Evolutionary conservation across 768 basidiomycete species (phyloP).

Genomic region (Paxillus involutus): DNA sequence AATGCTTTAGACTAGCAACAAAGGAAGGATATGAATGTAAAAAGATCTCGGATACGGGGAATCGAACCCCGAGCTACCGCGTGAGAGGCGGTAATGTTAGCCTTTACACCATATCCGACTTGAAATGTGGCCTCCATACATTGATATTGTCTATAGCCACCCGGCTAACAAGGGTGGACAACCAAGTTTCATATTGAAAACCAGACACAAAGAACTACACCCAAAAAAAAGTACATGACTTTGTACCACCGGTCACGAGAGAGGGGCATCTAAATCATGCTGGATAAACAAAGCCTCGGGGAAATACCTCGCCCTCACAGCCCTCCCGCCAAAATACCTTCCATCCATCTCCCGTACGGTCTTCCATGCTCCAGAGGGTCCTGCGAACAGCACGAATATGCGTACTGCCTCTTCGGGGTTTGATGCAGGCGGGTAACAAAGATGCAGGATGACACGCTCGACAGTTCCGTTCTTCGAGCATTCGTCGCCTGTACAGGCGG

Average conservation of each 20-base stretch:
- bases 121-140: too few species aligned
- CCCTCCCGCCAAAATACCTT: conserved; percentile 85
- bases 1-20: too few species aligned
- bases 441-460: conserved; percentile 84
- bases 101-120: too few species aligned
- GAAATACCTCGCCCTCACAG: conserved; percentile 82
- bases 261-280: conserved; percentile 47
- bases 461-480: conserved; percentile 91
- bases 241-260: conserved; percentile 11
- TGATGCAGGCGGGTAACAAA: conserved; percentile 62
- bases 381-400: conserved; percentile 89
- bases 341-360: conserved; percentile 93
- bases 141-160: too few species aligned
- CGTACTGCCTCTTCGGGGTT: conserved; percentile 82
- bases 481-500: conserved; percentile 65
- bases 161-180: too few species aligned
- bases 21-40: too few species aligned
- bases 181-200: not conserved
- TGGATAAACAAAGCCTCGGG: conserved; percentile 56
- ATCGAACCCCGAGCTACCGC: conserved; percentile 60
- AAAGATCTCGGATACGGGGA: conserved; percentile 48
- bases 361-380: conserved; percentile 94
- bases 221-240: not conserved
- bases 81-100: not conserved
- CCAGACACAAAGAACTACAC: not conserved